Base-by-base conservation (phyloP, 2,329 filamentous ascomycete species). In the Microdochium paspali region DNA sequence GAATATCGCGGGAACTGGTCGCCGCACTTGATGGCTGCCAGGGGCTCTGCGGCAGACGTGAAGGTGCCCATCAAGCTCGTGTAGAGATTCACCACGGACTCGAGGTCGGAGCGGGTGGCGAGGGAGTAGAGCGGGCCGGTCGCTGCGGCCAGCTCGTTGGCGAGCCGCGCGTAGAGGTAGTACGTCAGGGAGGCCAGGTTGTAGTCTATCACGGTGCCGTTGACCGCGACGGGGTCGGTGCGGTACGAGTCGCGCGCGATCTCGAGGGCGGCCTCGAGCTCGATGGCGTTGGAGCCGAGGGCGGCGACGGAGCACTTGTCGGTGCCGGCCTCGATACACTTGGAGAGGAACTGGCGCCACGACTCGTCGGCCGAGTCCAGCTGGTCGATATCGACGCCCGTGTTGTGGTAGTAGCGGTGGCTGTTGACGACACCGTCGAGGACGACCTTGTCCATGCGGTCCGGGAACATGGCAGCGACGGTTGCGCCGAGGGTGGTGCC, bases 381-480 rank as follows among this genome's bases (percentile, higher is more conserved):
- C 18, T 56, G 49, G 43, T 65, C 55, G 10, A 54, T 46, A 44
- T 61, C 55, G 9, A 47, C 49, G 18, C 52, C 58, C 20, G n/a
- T 40, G 18, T 40, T 40, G 31, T 60, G 51, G 48, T 61, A 66
- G 48, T 64, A 66, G 35, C 66, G 54, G 25, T 57, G 56, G 6
- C 58, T 56, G 44, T 64, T 67, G 23, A 58, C 47, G 4, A 62
- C 58, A 44, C 64, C 64, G 50, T 71, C 69, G 2, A 72, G 50
- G 13, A 70, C 50, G 10, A 70, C 47, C 28, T 57, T 58, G 21
- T 66, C 66, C 21, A 71, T 58, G 32, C 62, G 57, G 21, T 70
- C 64, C 1, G 68, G 69, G 48, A 69, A 70, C 62, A 72, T 66
- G 20, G 66, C 62, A 6, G 65, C 65, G 12, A 65, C 54, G 0